These are phyloP conservation scores for Epichloe aotearoae DNA, from an alignment of 2,329 filamentous ascomycete genomes.

Conservation along the genomic window DNA sequence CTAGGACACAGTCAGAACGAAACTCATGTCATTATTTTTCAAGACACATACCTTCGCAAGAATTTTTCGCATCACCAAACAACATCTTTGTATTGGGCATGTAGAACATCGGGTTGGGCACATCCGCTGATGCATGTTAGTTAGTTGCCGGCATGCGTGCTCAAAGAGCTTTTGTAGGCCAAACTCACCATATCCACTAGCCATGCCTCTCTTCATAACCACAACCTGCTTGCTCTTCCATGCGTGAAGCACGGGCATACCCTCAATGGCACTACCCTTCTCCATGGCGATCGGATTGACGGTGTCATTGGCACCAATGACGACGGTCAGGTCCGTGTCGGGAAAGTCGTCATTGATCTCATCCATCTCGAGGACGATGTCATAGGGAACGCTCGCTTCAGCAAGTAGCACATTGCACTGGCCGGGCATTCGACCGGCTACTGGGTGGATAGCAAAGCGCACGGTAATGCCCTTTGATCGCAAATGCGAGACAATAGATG, in stretches of 20 bases:
- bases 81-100: slow-evolving; percentile 85
- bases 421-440: slow-evolving; percentile 83
- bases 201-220: slow-evolving; percentile 87
- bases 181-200: slow-evolving; percentile 65
- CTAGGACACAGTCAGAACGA: slow-evolving; percentile 3
- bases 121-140: slow-evolving; percentile 48
- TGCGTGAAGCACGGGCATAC: slow-evolving; percentile 83
- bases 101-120: slow-evolving; percentile 88
- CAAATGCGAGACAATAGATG: slow-evolving; percentile 63
- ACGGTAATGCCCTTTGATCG: slow-evolving; percentile 68
- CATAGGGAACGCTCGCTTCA: slow-evolving; percentile 78
- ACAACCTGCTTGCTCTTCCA: slow-evolving; percentile 92
- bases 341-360: slow-evolving; percentile 89
- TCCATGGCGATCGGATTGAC: slow-evolving; percentile 85
- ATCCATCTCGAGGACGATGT: slow-evolving; percentile 90
- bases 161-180: neutral
- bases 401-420: slow-evolving; percentile 87
- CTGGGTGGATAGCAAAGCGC: slow-evolving; percentile 80
- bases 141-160: neutral
- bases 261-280: slow-evolving; percentile 70
- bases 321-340: slow-evolving; percentile 74
- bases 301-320: slow-evolving; percentile 86
- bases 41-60: slow-evolving; percentile 54
- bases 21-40: slow-evolving; percentile 6
- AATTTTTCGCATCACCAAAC: slow-evolving; percentile 78